Evolutionary conservation across 1,284 basidiomycete species (phyloP).

Genomic region (Flammula alnicola): DNA sequence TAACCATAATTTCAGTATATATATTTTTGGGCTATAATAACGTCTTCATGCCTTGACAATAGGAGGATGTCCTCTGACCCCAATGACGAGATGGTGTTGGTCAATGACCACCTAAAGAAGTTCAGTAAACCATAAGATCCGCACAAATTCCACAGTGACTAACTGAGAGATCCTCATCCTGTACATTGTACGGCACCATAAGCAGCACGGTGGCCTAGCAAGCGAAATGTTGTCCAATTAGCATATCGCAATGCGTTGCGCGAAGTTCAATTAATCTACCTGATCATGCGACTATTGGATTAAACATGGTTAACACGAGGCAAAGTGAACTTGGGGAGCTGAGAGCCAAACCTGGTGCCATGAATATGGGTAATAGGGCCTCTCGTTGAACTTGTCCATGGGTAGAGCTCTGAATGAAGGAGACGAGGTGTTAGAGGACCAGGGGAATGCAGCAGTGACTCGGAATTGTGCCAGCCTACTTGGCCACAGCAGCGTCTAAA

Average conservation of each 20-base stretch:
- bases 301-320: slow-evolving; percentile 20
- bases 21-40: background rate
- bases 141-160: slow-evolving; percentile 30
- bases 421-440: slow-evolving; percentile 18
- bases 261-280: slow-evolving; percentile 41
- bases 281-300: slow-evolving; percentile 69
- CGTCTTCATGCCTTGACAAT: slow-evolving; percentile 63
- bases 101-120: slow-evolving; percentile 67
- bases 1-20: background rate
- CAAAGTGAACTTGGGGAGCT: slow-evolving; percentile 4
- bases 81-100: slow-evolving; percentile 68
- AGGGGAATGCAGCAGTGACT: slow-evolving; percentile 25
- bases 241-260: slow-evolving; percentile 6
- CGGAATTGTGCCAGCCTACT: slow-evolving; percentile 26
- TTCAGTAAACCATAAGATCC: slow-evolving; percentile 4
- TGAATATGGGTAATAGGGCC: slow-evolving; percentile 56
- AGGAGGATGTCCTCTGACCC: slow-evolving; percentile 67
- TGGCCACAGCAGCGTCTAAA: slow-evolving; percentile 29
- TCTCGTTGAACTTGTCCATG: slow-evolving; percentile 44
- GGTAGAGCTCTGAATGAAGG: slow-evolving; percentile 12
- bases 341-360: slow-evolving; percentile 59
- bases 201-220: slow-evolving; percentile 76
- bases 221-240: slow-evolving; percentile 17
- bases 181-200: slow-evolving; percentile 69
- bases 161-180: slow-evolving; percentile 72